Evolutionary conservation across 2,329 filamentous ascomycete genomes (phyloP).

Genomic region (Penicillium sp.): DNA sequence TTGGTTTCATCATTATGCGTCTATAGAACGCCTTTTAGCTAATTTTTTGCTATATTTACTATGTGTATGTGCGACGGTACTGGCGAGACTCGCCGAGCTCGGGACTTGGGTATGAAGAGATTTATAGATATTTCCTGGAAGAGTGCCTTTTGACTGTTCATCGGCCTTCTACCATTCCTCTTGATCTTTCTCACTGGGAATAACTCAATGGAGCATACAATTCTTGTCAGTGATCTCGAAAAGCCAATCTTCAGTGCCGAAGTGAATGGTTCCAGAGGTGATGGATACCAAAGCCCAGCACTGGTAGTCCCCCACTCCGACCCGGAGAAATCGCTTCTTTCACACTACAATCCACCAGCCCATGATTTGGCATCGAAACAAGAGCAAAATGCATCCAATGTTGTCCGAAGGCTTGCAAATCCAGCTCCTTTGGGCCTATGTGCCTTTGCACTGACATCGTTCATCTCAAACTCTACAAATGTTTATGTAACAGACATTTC

Average conservation of each 20-base stretch:
- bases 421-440: slow-evolving; percentile 21
- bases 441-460: slow-evolving; percentile 21
- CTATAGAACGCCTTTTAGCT: background rate
- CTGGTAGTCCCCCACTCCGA: background rate
- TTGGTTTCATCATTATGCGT: background rate
- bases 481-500: slow-evolving; percentile 8
- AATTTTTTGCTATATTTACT: background rate
- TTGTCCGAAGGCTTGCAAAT: slow-evolving; percentile 17
- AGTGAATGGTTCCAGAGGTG: background rate
- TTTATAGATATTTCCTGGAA: background rate
- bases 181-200: background rate
- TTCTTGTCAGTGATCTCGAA: background rate
- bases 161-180: background rate
- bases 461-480: slow-evolving; percentile 19
- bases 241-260: background rate
- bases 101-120: background rate
- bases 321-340: background rate
- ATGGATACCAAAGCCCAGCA: background rate
- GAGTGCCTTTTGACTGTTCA: background rate
- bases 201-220: background rate
- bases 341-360: background rate
- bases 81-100: background rate
- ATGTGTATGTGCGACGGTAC: background rate
- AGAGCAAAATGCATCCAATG: background rate
- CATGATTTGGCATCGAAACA: background rate